Conservation (phyloP, 805 yeast genomes). For the Brettanomyces anomalus region DNA sequence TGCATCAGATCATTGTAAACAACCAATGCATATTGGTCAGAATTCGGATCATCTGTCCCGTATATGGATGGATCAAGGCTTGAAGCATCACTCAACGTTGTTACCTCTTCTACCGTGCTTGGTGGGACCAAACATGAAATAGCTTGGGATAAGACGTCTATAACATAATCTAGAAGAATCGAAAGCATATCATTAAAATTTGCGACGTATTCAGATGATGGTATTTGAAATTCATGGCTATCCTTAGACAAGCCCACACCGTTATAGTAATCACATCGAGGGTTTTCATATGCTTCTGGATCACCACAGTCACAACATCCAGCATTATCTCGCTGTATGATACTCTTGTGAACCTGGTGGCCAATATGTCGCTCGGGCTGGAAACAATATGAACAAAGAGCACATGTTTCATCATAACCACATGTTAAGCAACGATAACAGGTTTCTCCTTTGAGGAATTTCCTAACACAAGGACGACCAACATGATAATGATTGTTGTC, state of each 20-base stretch:
- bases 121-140: conserved; percentile 29
- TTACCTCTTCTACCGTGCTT: conserved; percentile 13
- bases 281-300: conserved; percentile 65
- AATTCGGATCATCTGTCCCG: conserved; percentile 32
- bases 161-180: conserved; percentile 44
- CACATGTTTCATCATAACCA: conserved; percentile 78
- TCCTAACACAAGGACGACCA: conserved; percentile 64
- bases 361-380: conserved; percentile 59
- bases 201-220: background rate
- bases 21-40: conserved; percentile 44
- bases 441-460: conserved; percentile 71
- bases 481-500: conserved; percentile 34
- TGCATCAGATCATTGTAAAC: conserved; percentile 75
- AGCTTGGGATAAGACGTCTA: conserved; percentile 49
- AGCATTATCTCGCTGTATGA: conserved; percentile 57
- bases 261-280: conserved; percentile 40
- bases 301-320: conserved; percentile 91
- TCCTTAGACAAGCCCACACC: conserved; percentile 2
- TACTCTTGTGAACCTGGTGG: conserved; percentile 59
- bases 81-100: conserved; percentile 18
- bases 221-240: background rate
- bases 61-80: conserved; percentile 31
- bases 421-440: conserved; percentile 69
- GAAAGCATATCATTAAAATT: conserved; percentile 30
- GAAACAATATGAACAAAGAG: conserved; percentile 70